phyloP scores from a whole-genome alignment of 2,329 filamentous ascomycete genomes.

The Scytalidium lignicola region DNA sequence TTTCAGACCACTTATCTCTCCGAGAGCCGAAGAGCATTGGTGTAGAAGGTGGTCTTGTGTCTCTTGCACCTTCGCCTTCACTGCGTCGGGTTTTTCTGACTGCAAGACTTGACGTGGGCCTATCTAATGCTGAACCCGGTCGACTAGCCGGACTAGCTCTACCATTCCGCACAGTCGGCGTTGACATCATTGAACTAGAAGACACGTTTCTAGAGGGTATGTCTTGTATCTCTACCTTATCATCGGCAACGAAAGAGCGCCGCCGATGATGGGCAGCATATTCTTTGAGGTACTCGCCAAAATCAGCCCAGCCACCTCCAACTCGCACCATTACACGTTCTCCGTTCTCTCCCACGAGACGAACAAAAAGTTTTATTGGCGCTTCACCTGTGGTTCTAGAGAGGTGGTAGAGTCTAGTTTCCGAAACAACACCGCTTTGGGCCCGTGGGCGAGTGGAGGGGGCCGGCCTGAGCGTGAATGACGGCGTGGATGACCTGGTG shows the following conservation, averaged over 20 bases:
- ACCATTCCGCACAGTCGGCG: constrained; percentile 8
- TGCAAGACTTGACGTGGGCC: constrained; percentile 20
- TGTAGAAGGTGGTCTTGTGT: constrained; percentile 1
- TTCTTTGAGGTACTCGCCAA: constrained; percentile 90
- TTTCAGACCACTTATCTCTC: not conserved
- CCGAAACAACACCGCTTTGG: constrained; percentile 50
- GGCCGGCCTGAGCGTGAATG: constrained; percentile 65
- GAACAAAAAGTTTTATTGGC: constrained; percentile 91
- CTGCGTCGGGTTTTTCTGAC: constrained; percentile 18
- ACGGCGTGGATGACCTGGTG: constrained; percentile 54
- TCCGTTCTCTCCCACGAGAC: constrained; percentile 81
- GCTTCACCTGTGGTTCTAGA: constrained; percentile 77
- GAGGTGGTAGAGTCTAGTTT: constrained; percentile 89
- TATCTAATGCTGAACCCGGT: constrained; percentile 19
- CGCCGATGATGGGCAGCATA: constrained; percentile 89
- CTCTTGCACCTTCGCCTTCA: not conserved
- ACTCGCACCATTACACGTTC: constrained; percentile 98
- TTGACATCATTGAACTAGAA: constrained; percentile 11
- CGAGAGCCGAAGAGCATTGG: not conserved
- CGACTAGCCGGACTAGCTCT: constrained; percentile 37
- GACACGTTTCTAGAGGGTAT: constrained; percentile 34
- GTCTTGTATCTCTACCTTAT: constrained; percentile 56
- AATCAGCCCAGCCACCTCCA: constrained; percentile 95
- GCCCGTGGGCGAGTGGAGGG: constrained; percentile 42
- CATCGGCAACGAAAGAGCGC: constrained; percentile 35